Conservation (phyloP, 345 rosid genomes). For the Brassica carinata region DNA sequence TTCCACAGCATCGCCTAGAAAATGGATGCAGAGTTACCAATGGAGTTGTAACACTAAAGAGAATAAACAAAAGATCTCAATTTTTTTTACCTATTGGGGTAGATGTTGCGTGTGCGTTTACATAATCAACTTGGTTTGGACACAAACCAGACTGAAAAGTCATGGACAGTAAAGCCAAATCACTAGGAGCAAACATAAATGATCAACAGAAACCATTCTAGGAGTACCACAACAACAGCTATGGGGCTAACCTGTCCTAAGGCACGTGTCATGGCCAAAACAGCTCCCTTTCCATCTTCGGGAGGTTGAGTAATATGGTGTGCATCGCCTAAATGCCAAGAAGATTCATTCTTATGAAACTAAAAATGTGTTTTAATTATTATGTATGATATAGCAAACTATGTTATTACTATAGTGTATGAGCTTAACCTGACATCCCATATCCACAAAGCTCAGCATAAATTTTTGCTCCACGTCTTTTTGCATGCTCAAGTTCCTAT, state of each 20-base stretch:
- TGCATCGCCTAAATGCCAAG: conserved; percentile 73
- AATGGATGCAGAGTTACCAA: conserved; percentile 8
- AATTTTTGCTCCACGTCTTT: conserved; percentile 75
- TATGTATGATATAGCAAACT: background rate
- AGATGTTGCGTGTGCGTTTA: conserved; percentile 96
- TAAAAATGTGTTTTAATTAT: conserved; percentile 7
- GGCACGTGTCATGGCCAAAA: conserved; percentile 87
- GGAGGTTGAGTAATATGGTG: conserved; percentile 94
- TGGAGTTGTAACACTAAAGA: conserved; percentile 8
- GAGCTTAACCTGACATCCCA: conserved; percentile 91
- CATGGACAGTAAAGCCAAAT: conserved; percentile 26
- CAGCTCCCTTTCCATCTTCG: conserved; percentile 86
- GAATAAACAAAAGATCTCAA: conserved; percentile 16
- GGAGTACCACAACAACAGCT: background rate
- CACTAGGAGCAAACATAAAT: conserved; percentile 13
- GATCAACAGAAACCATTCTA: conserved; percentile 6
- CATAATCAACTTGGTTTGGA: conserved; percentile 78
- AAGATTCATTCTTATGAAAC: background rate
- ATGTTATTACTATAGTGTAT: background rate
- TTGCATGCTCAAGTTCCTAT: conserved; percentile 96
- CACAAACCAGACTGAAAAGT: conserved; percentile 72
- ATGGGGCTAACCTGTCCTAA: conserved; percentile 59
- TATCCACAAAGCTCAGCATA: conserved; percentile 94
- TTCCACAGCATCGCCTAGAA: conserved; percentile 83
- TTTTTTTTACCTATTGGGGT: conserved; percentile 73